These are phyloP conservation scores for Picea sitchensis DNA, from an alignment of 75 land plant genomes.

Conservation along the genomic window DNA sequence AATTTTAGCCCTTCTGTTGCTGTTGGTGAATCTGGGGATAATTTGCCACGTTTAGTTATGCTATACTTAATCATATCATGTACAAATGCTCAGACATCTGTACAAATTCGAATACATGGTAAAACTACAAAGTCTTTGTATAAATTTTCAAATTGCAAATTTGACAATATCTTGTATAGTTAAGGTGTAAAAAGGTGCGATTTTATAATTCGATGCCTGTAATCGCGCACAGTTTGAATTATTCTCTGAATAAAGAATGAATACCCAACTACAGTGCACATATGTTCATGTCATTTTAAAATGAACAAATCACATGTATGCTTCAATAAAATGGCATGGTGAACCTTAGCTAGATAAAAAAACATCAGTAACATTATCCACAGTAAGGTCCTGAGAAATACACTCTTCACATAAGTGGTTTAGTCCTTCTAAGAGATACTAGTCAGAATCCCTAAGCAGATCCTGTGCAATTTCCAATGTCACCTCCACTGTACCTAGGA, in stretches of 20 bases:
- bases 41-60: too few relatives aligned
- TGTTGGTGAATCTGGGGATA: too few relatives aligned
- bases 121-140: too few relatives aligned
- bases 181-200: slow-evolving; percentile 22
- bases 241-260: slow-evolving; percentile 62
- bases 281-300: slow-evolving; percentile 60
- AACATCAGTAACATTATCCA: slow-evolving; percentile 71
- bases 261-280: slow-evolving; percentile 62
- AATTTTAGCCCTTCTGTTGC: too few relatives aligned
- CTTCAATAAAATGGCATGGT: slow-evolving; percentile 68
- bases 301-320: slow-evolving; percentile 80
- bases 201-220: slow-evolving; percentile 50
- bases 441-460: slow-evolving; percentile 86
- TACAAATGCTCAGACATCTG: too few relatives aligned
- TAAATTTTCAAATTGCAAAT: too few relatives aligned
- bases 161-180: too few relatives aligned
- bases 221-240: slow-evolving; percentile 64
- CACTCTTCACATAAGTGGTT: slow-evolving; percentile 78
- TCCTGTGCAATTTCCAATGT: slow-evolving; percentile 71
- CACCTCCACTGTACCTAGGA: not conserved
- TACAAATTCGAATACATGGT: too few relatives aligned
- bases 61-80: too few relatives aligned
- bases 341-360: slow-evolving; percentile 77
- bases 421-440: slow-evolving; percentile 87
- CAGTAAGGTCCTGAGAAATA: slow-evolving; percentile 82